phyloP scores from a whole-genome alignment of 1,284 basidiomycete genomes.

The Rhodotorula sp. region DNA sequence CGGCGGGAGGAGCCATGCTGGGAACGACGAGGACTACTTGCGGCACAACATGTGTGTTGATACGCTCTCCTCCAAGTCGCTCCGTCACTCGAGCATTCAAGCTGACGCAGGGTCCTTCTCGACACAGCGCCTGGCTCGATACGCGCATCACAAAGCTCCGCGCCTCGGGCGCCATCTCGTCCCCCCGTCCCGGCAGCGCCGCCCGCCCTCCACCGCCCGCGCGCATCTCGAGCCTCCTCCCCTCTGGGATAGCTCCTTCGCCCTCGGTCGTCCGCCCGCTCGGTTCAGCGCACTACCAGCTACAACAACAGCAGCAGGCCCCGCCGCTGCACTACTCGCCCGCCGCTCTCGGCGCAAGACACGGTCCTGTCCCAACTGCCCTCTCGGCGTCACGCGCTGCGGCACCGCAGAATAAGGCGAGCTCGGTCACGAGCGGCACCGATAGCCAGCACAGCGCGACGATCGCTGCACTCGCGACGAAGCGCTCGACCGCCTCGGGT shows the following conservation, averaged over 20 bases:
- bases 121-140: conserved; percentile 13
- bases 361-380: neutral
- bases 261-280: neutral
- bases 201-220: neutral
- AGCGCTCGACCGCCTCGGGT: neutral
- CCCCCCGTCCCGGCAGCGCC: neutral
- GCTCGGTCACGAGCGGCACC: conserved; percentile 13
- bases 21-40: conserved; percentile 25
- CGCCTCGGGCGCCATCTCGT: neutral
- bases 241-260: conserved; percentile 1
- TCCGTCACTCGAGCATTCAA: too few relatives aligned
- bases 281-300: neutral
- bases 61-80: too few relatives aligned
- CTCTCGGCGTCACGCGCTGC: neutral
- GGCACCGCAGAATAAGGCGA: neutral
- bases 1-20: conserved; percentile 13
- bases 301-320: too few relatives aligned
- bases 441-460: conserved; percentile 25
- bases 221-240: conserved; percentile 2
- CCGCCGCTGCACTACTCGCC: neutral
- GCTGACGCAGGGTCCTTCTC: accelerated
- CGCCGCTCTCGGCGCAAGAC: neutral
- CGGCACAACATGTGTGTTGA: conserved; percentile 18
- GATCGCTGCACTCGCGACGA: conserved; percentile 8
- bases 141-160: conserved; percentile 6